Conservation (phyloP, 2,329 filamentous ascomycete species). For the Hysterium pulicare region DNA sequence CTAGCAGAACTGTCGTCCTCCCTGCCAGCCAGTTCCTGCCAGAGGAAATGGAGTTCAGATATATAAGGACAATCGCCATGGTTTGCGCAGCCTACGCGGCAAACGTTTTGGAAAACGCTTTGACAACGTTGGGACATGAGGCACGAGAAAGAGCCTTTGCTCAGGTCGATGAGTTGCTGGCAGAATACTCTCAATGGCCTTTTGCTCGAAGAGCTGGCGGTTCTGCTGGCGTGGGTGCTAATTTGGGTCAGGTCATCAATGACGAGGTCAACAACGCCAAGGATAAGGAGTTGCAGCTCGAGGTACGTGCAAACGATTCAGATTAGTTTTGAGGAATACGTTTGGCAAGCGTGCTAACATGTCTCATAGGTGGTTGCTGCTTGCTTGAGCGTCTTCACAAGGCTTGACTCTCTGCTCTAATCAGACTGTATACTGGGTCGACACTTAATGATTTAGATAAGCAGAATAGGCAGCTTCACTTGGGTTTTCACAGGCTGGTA, state of each 20-base stretch:
- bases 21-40: slow-evolving; percentile 84
- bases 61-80: slow-evolving; percentile 88
- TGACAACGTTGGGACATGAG: slow-evolving; percentile 90
- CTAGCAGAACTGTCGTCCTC: slow-evolving; percentile 89
- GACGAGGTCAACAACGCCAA: slow-evolving; percentile 85
- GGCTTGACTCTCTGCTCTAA: slow-evolving; percentile 92
- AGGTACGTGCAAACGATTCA: slow-evolving; percentile 57
- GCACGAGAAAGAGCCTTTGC: slow-evolving; percentile 91
- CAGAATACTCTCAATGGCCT: slow-evolving; percentile 96
- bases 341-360: slow-evolving; percentile 17
- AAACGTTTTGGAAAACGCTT: slow-evolving; percentile 96
- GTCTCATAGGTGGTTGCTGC: slow-evolving; percentile 71
- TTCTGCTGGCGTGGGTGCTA: slow-evolving; percentile 82
- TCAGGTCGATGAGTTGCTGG: slow-evolving; percentile 92
- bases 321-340: not conserved
- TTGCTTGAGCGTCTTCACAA: slow-evolving; percentile 94
- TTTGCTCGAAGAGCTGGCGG: slow-evolving; percentile 79
- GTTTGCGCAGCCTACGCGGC: slow-evolving; percentile 97
- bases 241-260: slow-evolving; percentile 79
- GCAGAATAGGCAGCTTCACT: too few relatives aligned
- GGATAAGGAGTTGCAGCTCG: slow-evolving; percentile 92
- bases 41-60: slow-evolving; percentile 90
- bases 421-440: too few relatives aligned
- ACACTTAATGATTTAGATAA: too few relatives aligned
- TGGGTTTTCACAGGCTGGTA: not conserved